Evolutionary conservation across 306 rosid species (phyloP), one percentile per base, ranked within the genome.

Genomic region (Malus fusca): DNA sequence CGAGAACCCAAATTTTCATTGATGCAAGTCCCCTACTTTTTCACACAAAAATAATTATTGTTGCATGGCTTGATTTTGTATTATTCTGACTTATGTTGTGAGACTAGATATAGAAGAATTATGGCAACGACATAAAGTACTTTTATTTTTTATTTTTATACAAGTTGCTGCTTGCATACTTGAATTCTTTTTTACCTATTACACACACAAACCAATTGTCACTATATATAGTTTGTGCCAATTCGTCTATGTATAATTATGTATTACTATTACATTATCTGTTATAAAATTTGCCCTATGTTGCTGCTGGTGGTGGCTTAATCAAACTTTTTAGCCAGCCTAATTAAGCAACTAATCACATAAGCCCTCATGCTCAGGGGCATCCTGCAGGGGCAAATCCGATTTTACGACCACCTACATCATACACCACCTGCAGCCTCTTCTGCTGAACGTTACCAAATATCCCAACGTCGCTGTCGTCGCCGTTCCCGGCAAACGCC

Each of bases 381-480:
- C 72, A 68, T 0, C 21, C 72, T 11, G 56, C 66, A 52, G 73
- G 31, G 46, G 74, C 77, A 72, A 79, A 79, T 15, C 82, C 82
- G 11, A 79, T 17, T 23, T 65, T 80, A 19, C 59, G 66, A 0
- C 75, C 73, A 8, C 25, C 79, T 22, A 68, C 63, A 33, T 80
- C 83, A 70, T 80, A 68, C 9, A 43, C 75, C 62, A 80, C 78
- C 75, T 74, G 66, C 79, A 75, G 25, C 55, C 51, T 58, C 56
- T 56, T 44, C 52, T 80, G 83, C 43, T 67, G 79, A 1, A 30
- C 23, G 30, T 66, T 74, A 14, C 83, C 83, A 48, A 74, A 74
- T 30, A 80, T 79, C 13, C 68, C 71, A 15, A 72, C 30, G 44
- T 26, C 46, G 21, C 25, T 52, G 3, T 72, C 78, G 19, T 37